Evolutionary conservation across 768 basidiomycete genomes (phyloP).

Genomic region (Hypholoma fasciculare): DNA sequence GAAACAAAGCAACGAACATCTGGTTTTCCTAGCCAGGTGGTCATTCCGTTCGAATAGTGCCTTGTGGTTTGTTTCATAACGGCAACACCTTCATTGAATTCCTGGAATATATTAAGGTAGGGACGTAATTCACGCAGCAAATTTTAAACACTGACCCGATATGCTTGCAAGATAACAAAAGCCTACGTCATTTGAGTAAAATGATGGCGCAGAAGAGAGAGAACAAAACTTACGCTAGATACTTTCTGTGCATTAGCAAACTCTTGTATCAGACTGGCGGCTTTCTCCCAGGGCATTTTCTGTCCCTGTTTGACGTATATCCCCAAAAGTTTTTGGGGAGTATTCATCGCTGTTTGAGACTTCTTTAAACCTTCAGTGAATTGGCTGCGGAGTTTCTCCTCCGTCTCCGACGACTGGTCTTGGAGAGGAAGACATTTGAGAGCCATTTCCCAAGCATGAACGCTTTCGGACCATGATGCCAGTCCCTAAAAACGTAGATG

Average conservation of each 20-base stretch:
- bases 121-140: too few species aligned
- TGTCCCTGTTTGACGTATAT: neutral
- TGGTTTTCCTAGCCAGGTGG: conserved; percentile 1
- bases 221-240: conserved; percentile 18
- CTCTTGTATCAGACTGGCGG: conserved; percentile 18
- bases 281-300: conserved; percentile 29
- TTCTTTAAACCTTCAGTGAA: conserved; percentile 29
- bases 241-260: conserved; percentile 14
- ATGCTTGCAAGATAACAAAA: conserved; percentile 32
- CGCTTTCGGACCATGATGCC: conserved; percentile 14
- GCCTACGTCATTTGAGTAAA: conserved; percentile 19
- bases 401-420: conserved; percentile 23
- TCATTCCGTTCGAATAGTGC: conserved; percentile 6
- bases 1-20: neutral
- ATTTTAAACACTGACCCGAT: conserved; percentile 20
- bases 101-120: conserved; percentile 15
- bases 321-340: neutral
- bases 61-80: conserved; percentile 21
- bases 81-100: conserved; percentile 28
- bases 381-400: conserved; percentile 35
- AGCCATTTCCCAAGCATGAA: conserved; percentile 31
- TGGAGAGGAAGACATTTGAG: conserved; percentile 27
- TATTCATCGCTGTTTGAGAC: conserved; percentile 14
- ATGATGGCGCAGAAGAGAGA: neutral
- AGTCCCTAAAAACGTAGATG: conserved; percentile 19